Conservation (phyloP, 805 yeast species). For the Geotrichum ghanense region DNA sequence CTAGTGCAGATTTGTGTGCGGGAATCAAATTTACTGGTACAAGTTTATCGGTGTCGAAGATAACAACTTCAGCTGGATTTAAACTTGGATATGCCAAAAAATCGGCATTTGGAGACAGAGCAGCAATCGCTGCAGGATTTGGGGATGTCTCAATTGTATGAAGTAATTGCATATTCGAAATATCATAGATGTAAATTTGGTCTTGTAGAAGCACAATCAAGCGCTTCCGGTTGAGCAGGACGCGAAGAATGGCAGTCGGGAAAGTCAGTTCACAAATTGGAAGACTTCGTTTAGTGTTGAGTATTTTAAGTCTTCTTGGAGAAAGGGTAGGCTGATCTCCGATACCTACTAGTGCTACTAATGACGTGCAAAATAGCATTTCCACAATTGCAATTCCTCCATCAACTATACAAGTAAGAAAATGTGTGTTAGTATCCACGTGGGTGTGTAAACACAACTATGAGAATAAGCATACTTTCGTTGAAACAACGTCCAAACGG, state of each 20-base stretch:
- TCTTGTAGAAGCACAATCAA: constrained; percentile 67
- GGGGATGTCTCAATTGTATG: constrained; percentile 53
- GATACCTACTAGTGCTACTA: constrained; percentile 71
- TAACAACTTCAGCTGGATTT: constrained; percentile 53
- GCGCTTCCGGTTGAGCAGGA: constrained; percentile 72
- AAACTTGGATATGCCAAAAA: constrained; percentile 47
- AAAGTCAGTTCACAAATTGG: constrained; percentile 82
- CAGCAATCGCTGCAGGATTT: constrained; percentile 31
- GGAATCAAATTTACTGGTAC: constrained; percentile 72
- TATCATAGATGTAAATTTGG: constrained; percentile 80
- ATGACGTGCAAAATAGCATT: constrained; percentile 82
- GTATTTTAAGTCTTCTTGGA: constrained; percentile 71
- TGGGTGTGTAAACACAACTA: too few species aligned
- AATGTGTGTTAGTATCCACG: not conserved
- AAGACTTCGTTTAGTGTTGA: constrained; percentile 69
- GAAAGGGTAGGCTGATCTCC: constrained; percentile 53
- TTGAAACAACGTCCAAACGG: constrained; percentile 69
- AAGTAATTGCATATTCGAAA: constrained; percentile 75
- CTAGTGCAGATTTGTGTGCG: constrained; percentile 75
- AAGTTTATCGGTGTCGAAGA: constrained; percentile 65
- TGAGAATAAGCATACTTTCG: constrained; percentile 26
- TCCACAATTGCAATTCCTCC: constrained; percentile 49
- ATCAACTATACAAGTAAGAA: constrained; percentile 16
- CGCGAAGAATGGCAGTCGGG: constrained; percentile 60
- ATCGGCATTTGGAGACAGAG: constrained; percentile 30